Base-by-base conservation (phyloP, 805 yeast genomes). In the Monosporozyma unispora region DNA sequence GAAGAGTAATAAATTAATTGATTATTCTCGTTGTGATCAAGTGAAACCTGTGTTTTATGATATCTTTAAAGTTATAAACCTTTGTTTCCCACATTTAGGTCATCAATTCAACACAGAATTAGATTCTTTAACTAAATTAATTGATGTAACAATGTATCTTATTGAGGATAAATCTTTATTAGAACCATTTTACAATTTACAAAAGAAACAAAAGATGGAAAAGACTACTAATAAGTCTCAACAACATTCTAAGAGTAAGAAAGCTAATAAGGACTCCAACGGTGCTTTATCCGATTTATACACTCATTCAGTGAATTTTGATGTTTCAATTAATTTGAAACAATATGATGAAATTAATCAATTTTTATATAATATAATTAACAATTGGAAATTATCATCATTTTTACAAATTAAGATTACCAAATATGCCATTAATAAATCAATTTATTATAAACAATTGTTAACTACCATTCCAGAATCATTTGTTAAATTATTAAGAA, bases 221-320 rank as follows among this genome's bases (percentile, higher is more conserved):
- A 43, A 49, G 14, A 53, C 53, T 14, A 25, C 48, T 12, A 27
- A 35, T 14, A 40, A 46, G 16, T 29, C 43, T 16, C 47, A 47
- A 6, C 22, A 29, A n/a, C 10, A 10, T 22, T 29, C 45, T 12
- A 48, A 48, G 29, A 63, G 60, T 44, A 70, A 69, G 50, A 69
- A 70, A 55, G 66, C 73, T 47, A 75, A 70, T 57, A 73, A 72
- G 57, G 77, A 73, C 54, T 64, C 61, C 44, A 64, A 66, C 37
- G 68, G 68, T 25, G 80, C 88, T 3, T 66, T 82, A 53, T 77
- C 90, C 8, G 95, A 85, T 66, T 61, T 84, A 28, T 70, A 83
- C 44, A 80, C 89, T 0, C 86, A 84, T 62, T 72, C 81, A 44
- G 80, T 77, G 48, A 70, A 78, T 48, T 84, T 84, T 57, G 61